Conservation (phyloP, 768 basidiomycete species). For the Leucocoprinus sp. region DNA sequence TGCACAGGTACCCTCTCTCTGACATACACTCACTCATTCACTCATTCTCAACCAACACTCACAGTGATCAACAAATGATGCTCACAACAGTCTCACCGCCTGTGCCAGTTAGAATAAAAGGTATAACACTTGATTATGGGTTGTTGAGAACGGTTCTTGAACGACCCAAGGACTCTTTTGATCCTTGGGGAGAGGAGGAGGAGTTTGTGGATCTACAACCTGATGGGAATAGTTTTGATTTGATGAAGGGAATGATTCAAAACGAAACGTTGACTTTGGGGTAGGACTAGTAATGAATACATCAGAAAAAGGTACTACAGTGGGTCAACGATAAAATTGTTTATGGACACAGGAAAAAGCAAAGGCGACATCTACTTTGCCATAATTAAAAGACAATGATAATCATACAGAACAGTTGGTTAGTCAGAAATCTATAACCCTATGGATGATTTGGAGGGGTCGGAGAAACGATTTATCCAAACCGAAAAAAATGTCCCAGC, state of each 20-base stretch:
- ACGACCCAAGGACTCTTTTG: conserved; percentile 22
- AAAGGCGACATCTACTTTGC: no score
- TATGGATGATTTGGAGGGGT: no score
- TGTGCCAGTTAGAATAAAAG: conserved; percentile 62
- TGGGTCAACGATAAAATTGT: no score
- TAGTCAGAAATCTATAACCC: no score
- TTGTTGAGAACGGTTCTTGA: conserved; percentile 75
- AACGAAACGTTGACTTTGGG: background rate
- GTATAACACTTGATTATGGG: conserved; percentile 85
- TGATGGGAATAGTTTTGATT: conserved; percentile 94
- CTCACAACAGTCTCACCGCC: conserved; percentile 71
- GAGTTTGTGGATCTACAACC: conserved; percentile 88
- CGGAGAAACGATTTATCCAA: no score
- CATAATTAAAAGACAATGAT: no score
- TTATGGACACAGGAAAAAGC: no score
- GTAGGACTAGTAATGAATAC: no score
- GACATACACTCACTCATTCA: background rate
- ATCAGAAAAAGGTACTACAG: no score
- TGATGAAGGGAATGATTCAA: conserved; percentile 69
- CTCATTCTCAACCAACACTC: background rate
- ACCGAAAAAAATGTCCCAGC: no score
- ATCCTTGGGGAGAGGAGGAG: conserved; percentile 13
- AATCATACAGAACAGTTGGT: no score
- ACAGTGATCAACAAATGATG: conserved; percentile 78
- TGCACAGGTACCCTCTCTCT: conserved; percentile 62